Percentiles rank a stretch among this genome's conserved stretches.
Conservation (phyloP, 129 eudicot species). For the Deinandra increscens region DNA sequence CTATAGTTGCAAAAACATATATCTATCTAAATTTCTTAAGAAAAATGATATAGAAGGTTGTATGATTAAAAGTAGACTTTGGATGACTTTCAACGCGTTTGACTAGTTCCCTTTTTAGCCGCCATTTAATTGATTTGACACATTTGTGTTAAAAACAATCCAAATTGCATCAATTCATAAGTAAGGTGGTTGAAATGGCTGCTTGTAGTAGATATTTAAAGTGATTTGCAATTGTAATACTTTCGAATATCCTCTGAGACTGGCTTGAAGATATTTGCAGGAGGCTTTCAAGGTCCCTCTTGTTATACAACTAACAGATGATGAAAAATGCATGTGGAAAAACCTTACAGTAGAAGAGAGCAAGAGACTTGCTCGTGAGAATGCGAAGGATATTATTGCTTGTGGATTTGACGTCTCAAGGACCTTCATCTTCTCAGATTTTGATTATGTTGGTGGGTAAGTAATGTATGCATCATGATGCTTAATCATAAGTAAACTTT, state of each 20-base stretch:
- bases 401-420: constrained; percentile 92
- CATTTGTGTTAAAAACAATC: background rate
- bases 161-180: background rate
- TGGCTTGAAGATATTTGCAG: constrained; percentile 76
- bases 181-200: background rate
- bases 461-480: constrained; percentile 25
- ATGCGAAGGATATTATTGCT: constrained; percentile 96
- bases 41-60: background rate
- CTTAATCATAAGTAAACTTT: background rate
- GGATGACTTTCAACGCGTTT: background rate
- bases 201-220: background rate
- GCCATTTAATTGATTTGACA: background rate
- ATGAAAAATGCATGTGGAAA: constrained; percentile 98
- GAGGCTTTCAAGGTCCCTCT: constrained; percentile 96
- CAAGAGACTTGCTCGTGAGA: constrained; percentile 90
- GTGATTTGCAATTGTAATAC: background rate
- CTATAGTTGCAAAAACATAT: background rate
- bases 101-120: background rate
- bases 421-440: constrained; percentile 90
- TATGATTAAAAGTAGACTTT: background rate
- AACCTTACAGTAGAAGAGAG: constrained; percentile 85
- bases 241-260: background rate
- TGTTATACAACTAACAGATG: constrained; percentile 92
- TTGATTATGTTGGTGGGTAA: constrained; percentile 90
- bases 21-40: background rate